These are phyloP conservation scores for Triticum aestivum DNA, from an alignment of 176 grass and related monocot genomes.

Conservation along the genomic window IWGSC_CS_RefSeq_v2.1 NC_057804.1:604849783-604850282, in stretches of 20 bases:
- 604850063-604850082: neutral
- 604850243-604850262: constrained; percentile 49
- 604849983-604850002: neutral
- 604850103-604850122: neutral
- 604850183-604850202: neutral
- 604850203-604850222: neutral
- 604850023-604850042: neutral
- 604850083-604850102: neutral
- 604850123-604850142: neutral
- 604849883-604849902: neutral
- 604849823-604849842: neutral
- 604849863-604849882: neutral
- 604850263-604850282: constrained; percentile 54
- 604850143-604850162: neutral
- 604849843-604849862: neutral
- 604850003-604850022: neutral
- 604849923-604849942: neutral
- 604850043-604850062: neutral
- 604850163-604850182: constrained; percentile 12
- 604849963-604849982: constrained; percentile 5
- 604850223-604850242: constrained; percentile 33
- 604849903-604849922: constrained; percentile 1
- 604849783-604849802: neutral
- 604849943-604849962: neutral
- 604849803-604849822: neutral